Evolutionary conservation across 2,329 filamentous ascomycete species (phyloP).

Genomic region (Arthroderma uncinatum): DNA sequence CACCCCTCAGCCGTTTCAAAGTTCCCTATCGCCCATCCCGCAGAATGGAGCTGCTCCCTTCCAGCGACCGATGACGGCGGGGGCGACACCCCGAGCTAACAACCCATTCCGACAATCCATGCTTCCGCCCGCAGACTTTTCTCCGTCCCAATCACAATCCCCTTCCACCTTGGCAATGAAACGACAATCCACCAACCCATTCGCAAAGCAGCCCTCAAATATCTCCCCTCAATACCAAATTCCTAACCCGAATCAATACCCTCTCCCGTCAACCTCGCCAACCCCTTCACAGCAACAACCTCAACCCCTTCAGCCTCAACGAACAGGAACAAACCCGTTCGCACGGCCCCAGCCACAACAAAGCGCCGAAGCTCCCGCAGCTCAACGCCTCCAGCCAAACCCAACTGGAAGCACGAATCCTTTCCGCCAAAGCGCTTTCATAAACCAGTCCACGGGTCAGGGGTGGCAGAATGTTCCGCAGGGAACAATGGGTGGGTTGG

Average conservation of each 20-base stretch:
- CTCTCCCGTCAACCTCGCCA: conserved; percentile 26
- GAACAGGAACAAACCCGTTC: conserved; percentile 64
- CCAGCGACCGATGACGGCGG: conserved; percentile 27
- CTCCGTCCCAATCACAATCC: conserved; percentile 28
- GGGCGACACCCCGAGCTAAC: conserved; percentile 47
- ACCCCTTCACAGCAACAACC: conserved; percentile 38
- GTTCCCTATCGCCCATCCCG: conserved; percentile 35
- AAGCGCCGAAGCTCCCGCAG: conserved; percentile 27
- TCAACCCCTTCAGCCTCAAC: conserved; percentile 42
- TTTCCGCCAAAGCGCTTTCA: conserved; percentile 81
- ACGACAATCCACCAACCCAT: conserved; percentile 73
- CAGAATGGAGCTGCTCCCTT: conserved; percentile 40
- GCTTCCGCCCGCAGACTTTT: conserved; percentile 46
- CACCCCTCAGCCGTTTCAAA: conserved; percentile 50
- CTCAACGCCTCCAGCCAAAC: conserved; percentile 51
- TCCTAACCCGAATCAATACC: conserved; percentile 31
- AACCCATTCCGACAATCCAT: conserved; percentile 94
- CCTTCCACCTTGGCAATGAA: conserved; percentile 35
- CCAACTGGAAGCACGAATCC: conserved; percentile 86
- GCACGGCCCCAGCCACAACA: conserved; percentile 37
- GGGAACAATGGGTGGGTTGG: conserved; percentile 63
- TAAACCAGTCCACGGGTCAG: conserved; percentile 76
- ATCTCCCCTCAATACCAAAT: conserved; percentile 18
- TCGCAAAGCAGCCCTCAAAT: conserved; percentile 52
- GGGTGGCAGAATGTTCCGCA: conserved; percentile 72